Base-by-base conservation (phyloP, 305 asterid genomes). In the Nicotiana rustica region DNA sequence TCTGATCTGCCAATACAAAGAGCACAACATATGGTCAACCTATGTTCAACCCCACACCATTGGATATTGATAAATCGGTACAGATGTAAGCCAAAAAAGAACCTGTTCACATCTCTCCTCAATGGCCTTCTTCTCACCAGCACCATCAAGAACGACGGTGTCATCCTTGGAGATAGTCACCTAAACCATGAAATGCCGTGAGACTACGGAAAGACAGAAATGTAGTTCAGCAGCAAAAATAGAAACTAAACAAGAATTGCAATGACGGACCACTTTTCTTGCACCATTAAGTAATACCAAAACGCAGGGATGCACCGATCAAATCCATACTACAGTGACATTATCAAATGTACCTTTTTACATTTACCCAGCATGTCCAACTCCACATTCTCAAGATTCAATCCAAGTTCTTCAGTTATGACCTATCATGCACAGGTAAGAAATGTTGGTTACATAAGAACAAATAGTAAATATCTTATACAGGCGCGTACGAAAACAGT, bases 71-170 rank as follows among this genome's bases (percentile, higher is more conserved):
- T 15, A 35, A 52, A 52, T 0, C 9, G 17, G 29, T 75, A 29
- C 1, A 8, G 66, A 52, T 29, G 21, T 21, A 25, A 12, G 33
- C 61, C 36, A 33, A 33, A 70, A 57, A 64, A 67, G 67, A 62
- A 89, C 91, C 90, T 89, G 89, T 44, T 87, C 90, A 67, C 90
- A 88, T 88, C 91, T 88, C 85, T 88, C 93, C 84, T 88, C 91
- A 15, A 88, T 86, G 29, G 85, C 70, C 71, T 67, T 87, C 86
- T 87, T 90, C 78, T 81, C 83, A 12, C 83, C 77, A 15, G 61
- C 62, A 59, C 81, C 70, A 67, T 67, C 75, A 79, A 80, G 86
- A 81, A 86, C 18, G 14, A 88, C 88, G 2, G 90, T 82, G 38
- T 88, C 90, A 80, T 88, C 90, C 78, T 88, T 88, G 55, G 91